Base-by-base conservation (phyloP, 768 basidiomycete genomes). In the Pisolithus tinctorius region DNA sequence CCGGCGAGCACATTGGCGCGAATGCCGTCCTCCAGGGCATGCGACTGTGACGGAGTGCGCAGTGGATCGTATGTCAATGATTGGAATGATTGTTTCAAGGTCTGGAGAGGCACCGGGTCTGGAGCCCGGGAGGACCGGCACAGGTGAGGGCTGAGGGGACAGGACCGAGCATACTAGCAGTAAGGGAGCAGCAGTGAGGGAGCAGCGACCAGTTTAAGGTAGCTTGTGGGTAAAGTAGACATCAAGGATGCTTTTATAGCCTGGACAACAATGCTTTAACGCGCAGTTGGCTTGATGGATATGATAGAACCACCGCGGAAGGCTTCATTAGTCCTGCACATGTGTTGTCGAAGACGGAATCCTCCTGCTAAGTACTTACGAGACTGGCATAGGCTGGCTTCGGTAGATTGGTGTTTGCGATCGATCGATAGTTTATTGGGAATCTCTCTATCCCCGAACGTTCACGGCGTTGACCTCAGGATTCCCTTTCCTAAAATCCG, bases 11-110 rank as follows among this genome's bases (percentile, higher is more conserved):
- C 45, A 5, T 41, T 17, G 10, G 27, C 30, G 27, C 37, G 45
- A 30, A 41, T 52, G 9, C 37, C 42, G 25, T 50, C 49, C 40
- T 50, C 49, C 16, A 50, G 49, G 9, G 37, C 39, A 11, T n/a
- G 40, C 30, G 3, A 34, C 40, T 11, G 49, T 43, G n/a, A 37
- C 20, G 17, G 47, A 48, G 3, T 37, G 36, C 11, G 36, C 13
- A 8, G 20, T 48, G 11, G 47, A 48, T 17, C 49, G 49, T 27
- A 50, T 50, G 30, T 50, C 49, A 25, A 50, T 44, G 42, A 50
- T 50, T 8, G 49, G 40, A 4, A 43, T 27, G 46, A 2, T 39
- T 20, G 6, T 37, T 4, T 6, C 36, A 39, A 11, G 34, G 2
- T 34, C 34, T 14, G 20, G 47, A 0, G 25, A 26, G 11, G 25